Base-by-base conservation (phyloP, 257 asterid species). In the Linaria vulgaris region DNA sequence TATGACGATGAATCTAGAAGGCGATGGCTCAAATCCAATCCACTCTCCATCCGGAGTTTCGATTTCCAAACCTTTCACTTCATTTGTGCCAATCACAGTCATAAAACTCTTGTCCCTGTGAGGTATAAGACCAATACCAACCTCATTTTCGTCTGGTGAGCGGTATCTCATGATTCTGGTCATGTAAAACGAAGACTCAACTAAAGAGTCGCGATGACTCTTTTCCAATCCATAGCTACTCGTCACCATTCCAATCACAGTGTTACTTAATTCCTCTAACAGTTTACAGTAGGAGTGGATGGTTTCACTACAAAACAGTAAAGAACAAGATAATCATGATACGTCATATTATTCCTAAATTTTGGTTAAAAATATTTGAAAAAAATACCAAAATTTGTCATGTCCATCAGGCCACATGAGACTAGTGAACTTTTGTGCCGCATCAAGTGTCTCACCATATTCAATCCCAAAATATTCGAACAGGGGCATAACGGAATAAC, bases 31-130 rank as follows among this genome's bases (percentile, higher is more conserved):
- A 11, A 55, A 76, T 10, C 55, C 57, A 4, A 77, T 61, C 85
- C 85, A 82, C 23, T 62, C 59, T 0, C 90, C 87, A 41, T 74
- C 68, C 1, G 60, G 76, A 23, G 83, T 69, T 65, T 80, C 65
- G n/a, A 83, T 76, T 75, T 78, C 68, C 67, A 83, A 67, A 24
- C 80, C 74, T 37, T 68, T 57, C 1, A 75, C 83, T 19, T 81
- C 66, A 66, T 67, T 78, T 2, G 82, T 71, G 25, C 76, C 72
- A 6, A 83, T 71, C n/a, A 80, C 31, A 12, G 72, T 22, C 59
- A 83, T 17, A 8, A 83, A 78, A 17, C 59, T 68, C 68, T 78
- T 80, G 65, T 83, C 87, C 20, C 68, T 73, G n/a, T 83, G 90
- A 52, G 83, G 76, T 4, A 48, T 0, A 20, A 80, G 47, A 1